Percentiles rank a stretch among this genome's conserved stretches.
These are phyloP conservation scores for Boletus reticulatus DNA, from an alignment of 768 basidiomycete species.

Conservation along the genomic window DNA sequence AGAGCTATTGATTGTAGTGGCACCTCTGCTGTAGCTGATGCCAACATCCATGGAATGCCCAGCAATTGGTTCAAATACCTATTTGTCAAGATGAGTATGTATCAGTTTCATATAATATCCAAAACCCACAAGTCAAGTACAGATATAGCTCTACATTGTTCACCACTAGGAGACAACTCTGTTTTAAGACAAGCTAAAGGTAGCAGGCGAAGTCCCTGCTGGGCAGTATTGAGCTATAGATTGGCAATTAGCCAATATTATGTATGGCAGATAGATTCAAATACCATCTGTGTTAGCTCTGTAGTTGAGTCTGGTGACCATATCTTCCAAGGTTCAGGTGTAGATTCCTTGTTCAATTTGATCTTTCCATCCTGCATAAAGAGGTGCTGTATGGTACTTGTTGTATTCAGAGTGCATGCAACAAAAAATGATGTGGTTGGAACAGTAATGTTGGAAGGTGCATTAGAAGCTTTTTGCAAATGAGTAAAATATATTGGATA, in stretches of 20 bases:
- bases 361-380: background rate
- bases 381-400: background rate
- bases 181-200: background rate
- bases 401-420: slow-evolving; percentile 3
- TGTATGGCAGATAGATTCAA: background rate
- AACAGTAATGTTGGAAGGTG: background rate
- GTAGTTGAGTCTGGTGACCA: slow-evolving; percentile 3
- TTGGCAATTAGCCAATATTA: background rate
- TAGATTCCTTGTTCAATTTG: background rate
- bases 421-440: background rate
- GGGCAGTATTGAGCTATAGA: background rate
- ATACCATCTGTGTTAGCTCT: background rate
- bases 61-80: slow-evolving; percentile 4
- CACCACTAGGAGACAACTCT: background rate
- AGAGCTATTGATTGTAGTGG: background rate
- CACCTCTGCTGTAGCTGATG: background rate
- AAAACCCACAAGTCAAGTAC: background rate
- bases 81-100: background rate
- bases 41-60: background rate
- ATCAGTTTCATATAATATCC: background rate
- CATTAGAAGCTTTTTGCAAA: background rate
- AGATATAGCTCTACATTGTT: background rate
- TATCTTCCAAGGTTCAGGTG: background rate
- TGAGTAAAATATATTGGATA: background rate
- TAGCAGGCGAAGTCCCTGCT: background rate